Evolutionary conservation across 164 flowering plant genomes (phyloP).

Genomic region (Stephania cephalantha): DNA sequence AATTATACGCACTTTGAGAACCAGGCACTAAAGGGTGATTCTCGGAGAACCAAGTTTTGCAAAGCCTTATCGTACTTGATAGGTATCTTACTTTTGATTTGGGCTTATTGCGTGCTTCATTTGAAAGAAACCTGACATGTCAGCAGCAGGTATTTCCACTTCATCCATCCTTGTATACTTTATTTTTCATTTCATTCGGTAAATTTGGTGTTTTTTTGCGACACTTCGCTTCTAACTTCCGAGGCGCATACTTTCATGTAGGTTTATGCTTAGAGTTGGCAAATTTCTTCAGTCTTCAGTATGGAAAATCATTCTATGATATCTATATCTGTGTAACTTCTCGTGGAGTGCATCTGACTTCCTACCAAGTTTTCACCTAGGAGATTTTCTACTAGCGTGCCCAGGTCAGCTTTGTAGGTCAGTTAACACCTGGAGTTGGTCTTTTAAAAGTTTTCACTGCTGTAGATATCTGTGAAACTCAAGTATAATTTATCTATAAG

Average conservation of each 20-base stretch:
- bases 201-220: background rate
- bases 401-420: too few relatives aligned
- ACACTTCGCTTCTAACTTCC: background rate
- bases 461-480: too few relatives aligned
- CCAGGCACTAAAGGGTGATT: background rate
- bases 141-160: slow-evolving; percentile 1
- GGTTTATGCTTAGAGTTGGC: background rate
- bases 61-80: background rate
- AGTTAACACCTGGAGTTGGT: too few relatives aligned
- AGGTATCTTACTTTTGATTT: background rate
- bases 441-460: too few relatives aligned
- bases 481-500: too few relatives aligned
- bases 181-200: background rate
- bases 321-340: too few relatives aligned
- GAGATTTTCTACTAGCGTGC: too few relatives aligned
- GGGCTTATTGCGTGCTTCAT: background rate
- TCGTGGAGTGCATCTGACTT: too few relatives aligned
- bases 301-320: background rate
- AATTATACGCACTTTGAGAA: background rate
- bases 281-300: background rate
- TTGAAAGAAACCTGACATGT: background rate
- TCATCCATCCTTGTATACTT: background rate
- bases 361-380: too few relatives aligned
- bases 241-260: background rate
- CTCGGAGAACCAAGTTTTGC: background rate